Percentiles rank a stretch among this genome's conserved stretches.
These are phyloP conservation scores for Candolleomyces aberdarensis DNA, from an alignment of 768 basidiomycete genomes.

Conservation along the genomic window DNA sequence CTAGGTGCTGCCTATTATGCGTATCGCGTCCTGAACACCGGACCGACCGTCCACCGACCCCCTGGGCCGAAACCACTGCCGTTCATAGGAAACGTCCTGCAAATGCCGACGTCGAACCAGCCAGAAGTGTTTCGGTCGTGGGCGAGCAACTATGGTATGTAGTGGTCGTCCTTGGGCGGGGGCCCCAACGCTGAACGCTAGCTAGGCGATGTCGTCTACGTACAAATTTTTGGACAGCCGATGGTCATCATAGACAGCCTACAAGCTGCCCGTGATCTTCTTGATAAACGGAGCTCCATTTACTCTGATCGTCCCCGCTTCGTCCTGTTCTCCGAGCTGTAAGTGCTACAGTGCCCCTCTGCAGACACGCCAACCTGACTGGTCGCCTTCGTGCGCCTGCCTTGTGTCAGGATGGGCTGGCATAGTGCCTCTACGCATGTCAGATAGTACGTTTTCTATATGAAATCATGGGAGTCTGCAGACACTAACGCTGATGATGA, in stretches of 20 bases:
- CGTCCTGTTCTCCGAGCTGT: conserved; percentile 47
- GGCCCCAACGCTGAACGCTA: neutral
- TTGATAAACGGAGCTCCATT: conserved; percentile 53
- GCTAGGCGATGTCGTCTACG: conserved; percentile 41
- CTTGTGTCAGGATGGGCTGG: conserved; percentile 44
- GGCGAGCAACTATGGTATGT: conserved; percentile 42
- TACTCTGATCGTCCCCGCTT: conserved; percentile 53
- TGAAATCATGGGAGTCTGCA: conserved; percentile 2
- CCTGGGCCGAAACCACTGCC: conserved; percentile 47
- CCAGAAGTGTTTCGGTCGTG: conserved; percentile 40
- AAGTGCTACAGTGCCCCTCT: conserved; percentile 16
- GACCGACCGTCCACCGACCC: conserved; percentile 29
- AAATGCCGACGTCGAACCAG: conserved; percentile 38
- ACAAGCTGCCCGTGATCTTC: conserved; percentile 42
- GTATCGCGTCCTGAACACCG: conserved; percentile 17
- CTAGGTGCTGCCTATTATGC: conserved; percentile 16
- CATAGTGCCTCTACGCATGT: conserved; percentile 43
- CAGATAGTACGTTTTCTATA: conserved; percentile 36
- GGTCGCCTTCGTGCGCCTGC: neutral
- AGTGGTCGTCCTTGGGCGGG: neutral
- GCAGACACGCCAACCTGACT: neutral
- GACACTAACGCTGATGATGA: conserved; percentile 6
- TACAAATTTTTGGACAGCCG: conserved; percentile 40
- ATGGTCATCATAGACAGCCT: conserved; percentile 49
- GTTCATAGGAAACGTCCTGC: conserved; percentile 46